Percentiles rank a stretch among this genome's conserved stretches.
These are phyloP conservation scores for Thermothielavioides terrestris DNA, from an alignment of 495 filamentous ascomycete species.

Conservation along the genomic window DNA sequence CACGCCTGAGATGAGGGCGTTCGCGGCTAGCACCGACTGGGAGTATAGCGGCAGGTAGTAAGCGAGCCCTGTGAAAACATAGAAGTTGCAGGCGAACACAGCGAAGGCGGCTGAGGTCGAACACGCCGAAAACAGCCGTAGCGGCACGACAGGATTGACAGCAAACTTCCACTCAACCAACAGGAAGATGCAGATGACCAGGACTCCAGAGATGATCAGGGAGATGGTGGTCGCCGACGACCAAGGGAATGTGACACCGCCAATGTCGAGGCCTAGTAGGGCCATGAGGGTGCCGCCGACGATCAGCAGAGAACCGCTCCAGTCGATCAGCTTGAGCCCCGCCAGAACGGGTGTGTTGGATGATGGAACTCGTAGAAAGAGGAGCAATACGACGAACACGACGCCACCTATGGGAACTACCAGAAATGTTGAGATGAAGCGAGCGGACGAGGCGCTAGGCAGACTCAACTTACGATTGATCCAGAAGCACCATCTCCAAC, in stretches of 20 bases:
- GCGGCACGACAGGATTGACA: conserved; percentile 63
- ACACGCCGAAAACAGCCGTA: conserved; percentile 51
- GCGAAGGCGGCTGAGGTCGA: conserved; percentile 50
- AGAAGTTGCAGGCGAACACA: conserved; percentile 53
- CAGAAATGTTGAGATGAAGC: not conserved
- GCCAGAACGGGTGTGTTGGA: conserved; percentile 57
- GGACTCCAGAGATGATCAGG: conserved; percentile 62
- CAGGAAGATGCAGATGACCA: conserved; percentile 51
- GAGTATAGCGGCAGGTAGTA: conserved; percentile 72
- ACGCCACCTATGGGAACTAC: conserved; percentile 56
- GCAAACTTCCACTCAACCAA: conserved; percentile 61
- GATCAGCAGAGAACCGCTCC: conserved; percentile 57
- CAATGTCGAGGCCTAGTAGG: conserved; percentile 66
- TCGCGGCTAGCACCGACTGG: conserved; percentile 61
- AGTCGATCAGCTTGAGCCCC: conserved; percentile 66
- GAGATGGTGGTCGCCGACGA: conserved; percentile 60
- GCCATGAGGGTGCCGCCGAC: conserved; percentile 68
- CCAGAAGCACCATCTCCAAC: conserved; percentile 60
- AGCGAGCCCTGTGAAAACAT: conserved; percentile 57
- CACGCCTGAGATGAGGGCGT: conserved; percentile 63
- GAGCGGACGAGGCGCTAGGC: not conserved
- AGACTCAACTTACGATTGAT: conserved; percentile 42
- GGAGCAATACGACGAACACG: conserved; percentile 53
- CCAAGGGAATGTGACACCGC: conserved; percentile 65
- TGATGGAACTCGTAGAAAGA: conserved; percentile 62